phyloP scores from a whole-genome alignment of 257 asterid species.

The Lithospermum erythrorhizon region DNA sequence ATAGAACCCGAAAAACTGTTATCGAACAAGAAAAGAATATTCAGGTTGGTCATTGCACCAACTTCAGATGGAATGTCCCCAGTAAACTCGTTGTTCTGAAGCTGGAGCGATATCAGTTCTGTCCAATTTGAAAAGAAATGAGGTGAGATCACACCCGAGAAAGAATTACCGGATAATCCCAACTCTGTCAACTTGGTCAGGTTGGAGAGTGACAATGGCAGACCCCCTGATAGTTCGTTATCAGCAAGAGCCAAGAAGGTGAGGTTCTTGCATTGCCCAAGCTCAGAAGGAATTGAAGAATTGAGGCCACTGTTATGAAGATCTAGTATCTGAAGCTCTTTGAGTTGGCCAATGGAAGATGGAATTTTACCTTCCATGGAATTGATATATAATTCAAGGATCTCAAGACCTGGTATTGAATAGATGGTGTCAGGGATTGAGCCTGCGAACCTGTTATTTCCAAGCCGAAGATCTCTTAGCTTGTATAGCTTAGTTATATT shows the following conservation, averaged over 20 bases:
- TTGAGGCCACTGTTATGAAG: constrained; percentile 14
- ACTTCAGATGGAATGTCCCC: constrained; percentile 22
- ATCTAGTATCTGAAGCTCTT: constrained; percentile 19
- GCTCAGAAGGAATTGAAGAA: constrained; percentile 32
- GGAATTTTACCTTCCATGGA: constrained; percentile 38
- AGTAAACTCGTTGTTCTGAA: constrained; percentile 40
- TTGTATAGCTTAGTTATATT: constrained; percentile 35
- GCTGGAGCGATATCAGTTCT: constrained; percentile 51
- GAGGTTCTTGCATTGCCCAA: constrained; percentile 27
- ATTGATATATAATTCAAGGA: constrained; percentile 39
- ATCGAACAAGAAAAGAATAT: constrained; percentile 22
- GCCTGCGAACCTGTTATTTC: constrained; percentile 38
- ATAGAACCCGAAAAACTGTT: constrained; percentile 53
- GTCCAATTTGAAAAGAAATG: constrained; percentile 44
- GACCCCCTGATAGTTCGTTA: constrained; percentile 39
- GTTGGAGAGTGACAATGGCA: constrained; percentile 61
- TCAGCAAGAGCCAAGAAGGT: constrained; percentile 19
- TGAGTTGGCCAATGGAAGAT: constrained; percentile 23
- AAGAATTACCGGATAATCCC: constrained; percentile 52
- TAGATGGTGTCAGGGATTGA: constrained; percentile 33
- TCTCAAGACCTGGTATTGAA: constrained; percentile 24
- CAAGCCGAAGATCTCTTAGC: constrained; percentile 36
- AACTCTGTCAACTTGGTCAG: constrained; percentile 33
- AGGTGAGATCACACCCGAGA: constrained; percentile 48
- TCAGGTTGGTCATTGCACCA: constrained; percentile 33